Conservation (phyloP, 257 asterid species). For the Datura wrightii region DNA sequence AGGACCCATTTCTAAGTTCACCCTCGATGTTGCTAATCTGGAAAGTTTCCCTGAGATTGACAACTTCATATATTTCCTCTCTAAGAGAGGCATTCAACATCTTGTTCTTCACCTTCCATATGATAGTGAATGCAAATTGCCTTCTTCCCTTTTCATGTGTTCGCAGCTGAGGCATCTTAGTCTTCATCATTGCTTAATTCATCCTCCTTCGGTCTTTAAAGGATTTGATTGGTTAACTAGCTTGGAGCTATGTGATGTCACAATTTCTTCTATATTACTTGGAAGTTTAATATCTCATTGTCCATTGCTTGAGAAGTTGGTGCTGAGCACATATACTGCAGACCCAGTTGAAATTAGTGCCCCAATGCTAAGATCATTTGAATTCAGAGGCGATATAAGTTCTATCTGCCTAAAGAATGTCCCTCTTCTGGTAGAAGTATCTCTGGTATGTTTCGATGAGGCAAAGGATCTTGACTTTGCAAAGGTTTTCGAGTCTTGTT, state of each 20-base stretch:
- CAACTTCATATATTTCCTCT: not conserved
- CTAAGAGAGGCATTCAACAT: not conserved
- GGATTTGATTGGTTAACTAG: not conserved
- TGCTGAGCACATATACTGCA: not conserved
- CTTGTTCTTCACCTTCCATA: not conserved
- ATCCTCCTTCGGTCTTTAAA: not conserved
- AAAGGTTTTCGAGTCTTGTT: not conserved
- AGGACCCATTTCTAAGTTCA: too few species aligned
- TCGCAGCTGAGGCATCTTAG: not conserved
- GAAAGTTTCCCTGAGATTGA: too few species aligned
- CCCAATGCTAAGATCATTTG: not conserved
- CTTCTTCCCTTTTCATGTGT: too few species aligned
- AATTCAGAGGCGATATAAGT: not conserved
- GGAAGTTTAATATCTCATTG: not conserved
- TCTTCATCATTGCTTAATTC: not conserved
- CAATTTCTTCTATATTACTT: not conserved
- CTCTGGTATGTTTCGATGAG: not conserved
- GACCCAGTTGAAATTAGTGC: not conserved
- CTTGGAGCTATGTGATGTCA: not conserved
- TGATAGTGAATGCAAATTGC: too few species aligned
- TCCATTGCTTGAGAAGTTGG: not conserved
- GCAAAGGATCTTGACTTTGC: not conserved
- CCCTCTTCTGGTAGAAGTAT: slow-evolving; percentile 1
- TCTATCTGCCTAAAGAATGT: slow-evolving; percentile 24
- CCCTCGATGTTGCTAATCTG: too few species aligned